Evolutionary conservation across 1,284 basidiomycete genomes (phyloP).

Genomic region (Ustilago nuda): DNA sequence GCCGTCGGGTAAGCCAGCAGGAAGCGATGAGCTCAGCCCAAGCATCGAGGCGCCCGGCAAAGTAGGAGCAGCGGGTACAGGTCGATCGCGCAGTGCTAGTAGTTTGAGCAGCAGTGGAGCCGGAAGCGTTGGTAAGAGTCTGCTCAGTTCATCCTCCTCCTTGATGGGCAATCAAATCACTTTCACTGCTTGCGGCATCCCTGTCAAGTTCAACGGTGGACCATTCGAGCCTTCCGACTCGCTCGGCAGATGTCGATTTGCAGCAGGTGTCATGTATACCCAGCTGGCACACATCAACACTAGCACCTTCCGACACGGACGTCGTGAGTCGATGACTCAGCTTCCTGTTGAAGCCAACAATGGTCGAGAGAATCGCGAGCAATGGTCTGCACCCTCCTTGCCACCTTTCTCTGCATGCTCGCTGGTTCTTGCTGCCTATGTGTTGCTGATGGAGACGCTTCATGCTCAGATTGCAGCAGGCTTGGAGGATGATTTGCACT

Average conservation of each 20-base stretch:
- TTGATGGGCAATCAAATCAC: constrained; percentile 14
- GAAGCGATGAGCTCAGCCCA: constrained; percentile 25
- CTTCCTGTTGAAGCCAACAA: constrained; percentile 30
- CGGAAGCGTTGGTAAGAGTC: constrained; percentile 29
- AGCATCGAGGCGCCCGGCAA: constrained; percentile 9
- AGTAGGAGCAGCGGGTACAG: background rate
- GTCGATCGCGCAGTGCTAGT: constrained; percentile 31
- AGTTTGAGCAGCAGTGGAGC: constrained; percentile 41
- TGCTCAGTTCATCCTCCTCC: constrained; percentile 26
- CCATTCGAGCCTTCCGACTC: constrained; percentile 55
- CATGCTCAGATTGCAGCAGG: constrained; percentile 52
- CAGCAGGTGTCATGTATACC: constrained; percentile 53
- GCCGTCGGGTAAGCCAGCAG: constrained; percentile 28
- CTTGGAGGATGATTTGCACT: constrained; percentile 33
- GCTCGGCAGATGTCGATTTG: constrained; percentile 56
- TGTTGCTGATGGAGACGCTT: constrained; percentile 58
- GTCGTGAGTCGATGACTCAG: constrained; percentile 39
- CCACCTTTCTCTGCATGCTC: constrained; percentile 61
- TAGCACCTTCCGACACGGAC: constrained; percentile 40
- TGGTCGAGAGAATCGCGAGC: constrained; percentile 40
- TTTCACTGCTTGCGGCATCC: constrained; percentile 33
- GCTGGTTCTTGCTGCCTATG: constrained; percentile 58
- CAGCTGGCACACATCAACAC: constrained; percentile 46
- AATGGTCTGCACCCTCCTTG: constrained; percentile 51
- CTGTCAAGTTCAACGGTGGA: constrained; percentile 50